Base-by-base conservation (phyloP, 768 basidiomycete genomes). In the Collybiopsis luxurians region DNA sequence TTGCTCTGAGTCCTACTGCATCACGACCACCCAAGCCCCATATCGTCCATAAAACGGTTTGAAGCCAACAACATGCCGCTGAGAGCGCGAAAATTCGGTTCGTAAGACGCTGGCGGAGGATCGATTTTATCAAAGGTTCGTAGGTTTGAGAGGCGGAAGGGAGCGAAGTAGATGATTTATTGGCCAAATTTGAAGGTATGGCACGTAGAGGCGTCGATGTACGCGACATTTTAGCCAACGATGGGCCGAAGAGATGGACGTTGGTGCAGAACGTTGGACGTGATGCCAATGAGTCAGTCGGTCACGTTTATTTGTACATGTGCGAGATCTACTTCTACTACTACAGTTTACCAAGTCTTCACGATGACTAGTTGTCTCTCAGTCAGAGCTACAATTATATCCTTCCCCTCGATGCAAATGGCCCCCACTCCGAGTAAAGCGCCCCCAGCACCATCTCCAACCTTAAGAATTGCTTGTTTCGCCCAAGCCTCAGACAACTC, bases 381-480 rank as follows among this genome's bases (percentile, higher is more conserved):
- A 56, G 89, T 90, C 48, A 97, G 72, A 61, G 89, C 90, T 6
- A 87, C 68, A 1, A 95, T 68, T 1, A 83, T 69, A 2, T 73
- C 67, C 17, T 65, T 64, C 38, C 69, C 75, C 31, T 57, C 66
- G 2, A 52, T 57, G 53, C 69, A 67, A 30, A 89, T 64, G 11
- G 73, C 74, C 1, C 86, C 86, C 19, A 92, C 86, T 10, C 95
- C 95, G 27, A 97, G 67, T 57, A 97, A 69, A 1, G 89, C 82
- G 0, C 95, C 93, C 13, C 83, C 81, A 19, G 76, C 73, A 2
- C 83, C 86, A 57, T 85, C 86, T 13, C 83, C 85, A 11, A 94
- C 78, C 61, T 82, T 81, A n/a, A 97, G 72, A 24, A 97, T 85
- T 1, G 87, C 80, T 67, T 97, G 95, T 64, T 86, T 89, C 10